Evolutionary conservation across 176 grass and related monocot species (phyloP).

Genomic region (Aegilops tauschii): DNA sequence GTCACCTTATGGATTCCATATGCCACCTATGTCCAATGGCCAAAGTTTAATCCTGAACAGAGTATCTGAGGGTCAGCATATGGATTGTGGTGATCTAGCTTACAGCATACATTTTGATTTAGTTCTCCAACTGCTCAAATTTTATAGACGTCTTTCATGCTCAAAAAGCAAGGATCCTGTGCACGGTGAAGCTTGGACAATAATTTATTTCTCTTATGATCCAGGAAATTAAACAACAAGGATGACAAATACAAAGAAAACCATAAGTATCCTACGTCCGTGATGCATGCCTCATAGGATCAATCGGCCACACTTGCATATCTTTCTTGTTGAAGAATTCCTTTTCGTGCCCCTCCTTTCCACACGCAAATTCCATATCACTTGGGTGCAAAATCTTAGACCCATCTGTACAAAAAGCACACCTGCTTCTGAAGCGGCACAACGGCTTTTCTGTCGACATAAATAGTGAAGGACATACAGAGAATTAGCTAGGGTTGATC

Average conservation of each 20-base stretch:
- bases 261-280: neutral
- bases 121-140: neutral
- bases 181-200: neutral
- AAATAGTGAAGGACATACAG: neutral
- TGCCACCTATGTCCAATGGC: neutral
- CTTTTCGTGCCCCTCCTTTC: neutral
- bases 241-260: neutral
- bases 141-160: neutral
- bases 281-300: neutral
- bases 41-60: neutral
- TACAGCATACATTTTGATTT: neutral
- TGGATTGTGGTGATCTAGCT: neutral
- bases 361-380: neutral
- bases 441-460: neutral
- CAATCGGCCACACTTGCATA: neutral
- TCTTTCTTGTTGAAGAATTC: neutral
- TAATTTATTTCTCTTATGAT: neutral
- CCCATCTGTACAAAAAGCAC: neutral
- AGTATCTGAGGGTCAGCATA: neutral
- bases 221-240: neutral
- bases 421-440: neutral
- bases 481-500: neutral
- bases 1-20: neutral
- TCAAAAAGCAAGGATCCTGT: neutral
- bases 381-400: neutral